phyloP scores from a whole-genome alignment of 208 protist species.

The Leishmania lainsoni region DNA sequence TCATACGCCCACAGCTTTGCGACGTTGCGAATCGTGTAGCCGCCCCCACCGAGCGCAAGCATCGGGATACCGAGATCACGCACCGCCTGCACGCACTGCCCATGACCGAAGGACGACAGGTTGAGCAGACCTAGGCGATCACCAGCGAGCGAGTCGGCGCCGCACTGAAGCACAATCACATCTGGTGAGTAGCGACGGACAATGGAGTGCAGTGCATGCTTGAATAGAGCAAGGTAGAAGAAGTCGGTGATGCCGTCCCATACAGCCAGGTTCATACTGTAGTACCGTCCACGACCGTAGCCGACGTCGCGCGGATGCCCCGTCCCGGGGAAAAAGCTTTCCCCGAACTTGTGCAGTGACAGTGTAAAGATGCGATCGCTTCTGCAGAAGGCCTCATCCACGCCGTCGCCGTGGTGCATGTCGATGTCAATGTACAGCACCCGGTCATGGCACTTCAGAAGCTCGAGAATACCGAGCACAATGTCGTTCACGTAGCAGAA shows the following conservation, averaged over 20 bases:
- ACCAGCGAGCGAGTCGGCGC: constrained; percentile 97
- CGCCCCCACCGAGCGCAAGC: constrained; percentile 98
- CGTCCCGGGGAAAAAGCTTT: constrained; percentile 98
- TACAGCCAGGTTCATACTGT: constrained; percentile 88
- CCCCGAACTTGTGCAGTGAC: constrained; percentile 99
- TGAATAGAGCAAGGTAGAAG: constrained; percentile 84
- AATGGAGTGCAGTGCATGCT: constrained; percentile 68
- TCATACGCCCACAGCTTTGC: constrained; percentile 98
- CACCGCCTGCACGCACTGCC: constrained; percentile 95
- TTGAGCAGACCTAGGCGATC: constrained; percentile 96
- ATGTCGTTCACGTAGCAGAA: constrained; percentile 99
- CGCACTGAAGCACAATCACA: constrained; percentile 99
- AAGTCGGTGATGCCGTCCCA: constrained; percentile 93
- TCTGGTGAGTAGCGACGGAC: constrained; percentile 78
- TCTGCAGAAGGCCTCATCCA: constrained; percentile 99
- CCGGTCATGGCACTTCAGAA: constrained; percentile 97
- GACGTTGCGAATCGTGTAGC: constrained; percentile 99
- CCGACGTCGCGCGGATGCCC: constrained; percentile 90
- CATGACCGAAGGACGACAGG: constrained; percentile 94
- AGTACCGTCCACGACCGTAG: constrained; percentile 76
- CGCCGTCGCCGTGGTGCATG: constrained; percentile 99
- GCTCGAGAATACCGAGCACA: constrained; percentile 99
- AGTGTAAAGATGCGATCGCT: constrained; percentile 99
- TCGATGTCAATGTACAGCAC: constrained; percentile 99
- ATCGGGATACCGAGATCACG: constrained; percentile 94